Conservation (phyloP, 2,329 filamentous ascomycete genomes). For the Cryphonectria carpinicola region DNA sequence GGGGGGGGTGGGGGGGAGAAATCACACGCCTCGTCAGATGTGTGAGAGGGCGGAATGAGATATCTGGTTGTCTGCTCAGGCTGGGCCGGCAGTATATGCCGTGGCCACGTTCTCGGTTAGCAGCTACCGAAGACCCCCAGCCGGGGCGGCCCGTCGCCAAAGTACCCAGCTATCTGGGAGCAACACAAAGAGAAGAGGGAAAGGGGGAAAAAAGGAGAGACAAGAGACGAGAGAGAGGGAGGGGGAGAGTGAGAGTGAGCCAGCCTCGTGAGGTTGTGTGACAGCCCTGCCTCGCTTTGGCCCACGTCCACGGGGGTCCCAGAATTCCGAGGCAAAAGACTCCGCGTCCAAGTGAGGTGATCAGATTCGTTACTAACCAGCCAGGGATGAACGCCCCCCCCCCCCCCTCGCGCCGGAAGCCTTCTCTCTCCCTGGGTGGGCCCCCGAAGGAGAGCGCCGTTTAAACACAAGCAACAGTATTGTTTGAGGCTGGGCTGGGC, state of each 20-base stretch:
- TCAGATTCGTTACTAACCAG: neutral
- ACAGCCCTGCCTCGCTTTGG: neutral
- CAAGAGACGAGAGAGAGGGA: neutral
- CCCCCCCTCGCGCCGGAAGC: neutral
- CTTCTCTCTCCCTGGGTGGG: neutral
- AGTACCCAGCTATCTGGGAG: constrained; percentile 13
- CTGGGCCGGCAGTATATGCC: constrained; percentile 1
- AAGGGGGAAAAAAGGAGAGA: neutral
- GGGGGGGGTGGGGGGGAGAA: neutral
- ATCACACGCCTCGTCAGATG: neutral
- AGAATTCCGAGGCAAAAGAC: neutral
- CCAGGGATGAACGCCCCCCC: neutral
- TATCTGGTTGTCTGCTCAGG: constrained; percentile 3
- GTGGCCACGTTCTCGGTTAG: constrained; percentile 26
- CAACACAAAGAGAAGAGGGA: neutral
- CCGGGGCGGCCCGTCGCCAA: constrained; percentile 27
- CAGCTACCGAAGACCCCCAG: constrained; percentile 25
- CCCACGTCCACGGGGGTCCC: neutral
- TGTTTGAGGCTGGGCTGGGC: neutral
- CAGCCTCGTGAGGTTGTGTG: neutral
- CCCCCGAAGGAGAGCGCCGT: neutral
- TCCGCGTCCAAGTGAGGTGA: neutral
- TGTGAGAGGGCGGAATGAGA: neutral
- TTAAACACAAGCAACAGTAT: neutral
- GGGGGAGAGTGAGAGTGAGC: neutral